Evolutionary conservation across 1,139 yeast genomes (phyloP), one percentile per base, ranked within the genome.

Genomic region (Geotrichum phurueaensis): DNA sequence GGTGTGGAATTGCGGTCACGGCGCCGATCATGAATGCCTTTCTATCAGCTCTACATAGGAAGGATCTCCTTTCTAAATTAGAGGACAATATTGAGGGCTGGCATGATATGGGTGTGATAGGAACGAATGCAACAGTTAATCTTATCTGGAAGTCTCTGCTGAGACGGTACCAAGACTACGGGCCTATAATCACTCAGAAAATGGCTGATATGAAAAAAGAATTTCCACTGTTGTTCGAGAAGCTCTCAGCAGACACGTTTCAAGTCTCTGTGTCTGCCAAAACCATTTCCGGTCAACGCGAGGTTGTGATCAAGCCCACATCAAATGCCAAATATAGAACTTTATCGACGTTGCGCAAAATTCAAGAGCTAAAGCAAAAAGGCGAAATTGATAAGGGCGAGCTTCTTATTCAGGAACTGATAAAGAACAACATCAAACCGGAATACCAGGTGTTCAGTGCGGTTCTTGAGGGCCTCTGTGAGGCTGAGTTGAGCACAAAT

Each of bases 111-210:
- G 60, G 63, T 3, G 52, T 58, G 1, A 31, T 53, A 1, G 63
- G 63, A 9, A 48, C 57, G n/a, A 60, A 60, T 48, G 63, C 60
- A 9, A 60, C 63, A 2, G 59, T 58, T n/a, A 20, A 56, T 43
- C 45, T 60, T 4, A 39, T 60, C 31, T 60, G 63, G 63, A 60
- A 54, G 18, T 53, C 51, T 3, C 33, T 60, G 33, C 13, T 58
- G 15, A 54, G 53, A 25, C 47, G 55, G 20, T 58, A 54, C 23
- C 59, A 57, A n/a, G 54, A 56, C 48, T 43, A 60, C 50, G 55
- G 59, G 1, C 18, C 20, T 7, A 45, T 27, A 20, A 55, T 58
- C 39, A 53, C 60, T 2, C 18, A 27, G 13, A 4, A 18, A 22
- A 23, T 60, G 36, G 18, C 22, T 31, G 50, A 39, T 7, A 39